phyloP scores from a whole-genome alignment of 2,329 filamentous ascomycete genomes.

The Cercospora zeae-maydis region DNA sequence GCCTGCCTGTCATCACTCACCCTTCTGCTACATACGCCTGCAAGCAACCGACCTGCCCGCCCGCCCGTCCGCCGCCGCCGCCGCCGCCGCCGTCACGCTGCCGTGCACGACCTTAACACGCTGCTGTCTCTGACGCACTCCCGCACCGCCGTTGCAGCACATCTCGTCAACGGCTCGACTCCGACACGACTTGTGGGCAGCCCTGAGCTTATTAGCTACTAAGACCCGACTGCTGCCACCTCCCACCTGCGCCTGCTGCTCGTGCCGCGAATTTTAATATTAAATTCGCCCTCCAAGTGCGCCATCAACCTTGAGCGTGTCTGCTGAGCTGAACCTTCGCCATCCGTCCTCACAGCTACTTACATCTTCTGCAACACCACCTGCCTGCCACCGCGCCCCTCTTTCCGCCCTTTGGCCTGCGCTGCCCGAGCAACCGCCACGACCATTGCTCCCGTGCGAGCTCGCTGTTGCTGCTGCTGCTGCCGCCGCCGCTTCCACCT shows the following conservation, averaged over 20 bases:
- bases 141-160: conserved; percentile 8
- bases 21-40: not conserved
- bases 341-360: conserved; percentile 22
- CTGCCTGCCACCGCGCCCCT: not conserved
- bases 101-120: not conserved
- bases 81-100: not conserved
- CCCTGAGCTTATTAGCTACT: conserved; percentile 9
- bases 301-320: conserved; percentile 29
- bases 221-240: conserved; percentile 6
- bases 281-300: conserved; percentile 23
- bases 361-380: conserved; percentile 20
- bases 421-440: conserved; percentile 16
- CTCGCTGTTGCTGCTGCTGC: not conserved
- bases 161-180: conserved; percentile 10
- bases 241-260: conserved; percentile 11
- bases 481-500: not conserved
- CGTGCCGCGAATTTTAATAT: conserved; percentile 17
- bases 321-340: conserved; percentile 21
- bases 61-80: too few species aligned
- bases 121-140: conserved; percentile 10
- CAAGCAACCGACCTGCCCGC: conserved; percentile 7
- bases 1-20: not conserved
- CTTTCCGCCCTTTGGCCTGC: conserved; percentile 1
- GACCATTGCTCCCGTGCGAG: not conserved
- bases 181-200: conserved; percentile 11